phyloP scores from a whole-genome alignment of 495 filamentous ascomycete genomes.

The Talaromyces trachyspermus region DNA sequence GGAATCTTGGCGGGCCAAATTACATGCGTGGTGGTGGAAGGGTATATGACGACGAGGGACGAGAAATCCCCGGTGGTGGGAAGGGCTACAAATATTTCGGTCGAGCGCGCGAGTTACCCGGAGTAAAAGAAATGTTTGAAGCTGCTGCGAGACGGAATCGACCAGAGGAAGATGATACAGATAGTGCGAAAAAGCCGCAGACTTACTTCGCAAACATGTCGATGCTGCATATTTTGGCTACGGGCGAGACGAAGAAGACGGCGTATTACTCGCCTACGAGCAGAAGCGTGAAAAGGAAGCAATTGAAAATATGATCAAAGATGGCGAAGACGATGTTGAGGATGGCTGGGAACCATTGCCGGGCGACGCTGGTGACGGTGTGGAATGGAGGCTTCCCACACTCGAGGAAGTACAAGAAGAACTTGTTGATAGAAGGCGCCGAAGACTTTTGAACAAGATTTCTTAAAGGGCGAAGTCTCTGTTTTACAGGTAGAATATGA shows the following conservation, averaged over 20 bases:
- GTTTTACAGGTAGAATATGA: too few relatives aligned
- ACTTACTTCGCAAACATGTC: slow-evolving; percentile 69
- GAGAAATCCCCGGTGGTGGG: slow-evolving; percentile 82
- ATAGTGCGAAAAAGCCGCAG: slow-evolving; percentile 54
- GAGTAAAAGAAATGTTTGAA: slow-evolving; percentile 96
- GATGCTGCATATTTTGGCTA: slow-evolving; percentile 97
- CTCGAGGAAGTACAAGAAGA: slow-evolving; percentile 89
- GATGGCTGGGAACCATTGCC: slow-evolving; percentile 78
- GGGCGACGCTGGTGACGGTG: slow-evolving; percentile 76
- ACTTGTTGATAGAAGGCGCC: slow-evolving; percentile 76
- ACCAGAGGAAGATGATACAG: slow-evolving; percentile 52
- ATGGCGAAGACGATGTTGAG: slow-evolving; percentile 38
- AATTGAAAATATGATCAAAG: slow-evolving; percentile 51
- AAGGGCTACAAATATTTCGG: slow-evolving; percentile 94
- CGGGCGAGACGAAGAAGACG: slow-evolving; percentile 90
- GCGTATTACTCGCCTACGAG: slow-evolving; percentile 75
- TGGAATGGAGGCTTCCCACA: slow-evolving; percentile 77
- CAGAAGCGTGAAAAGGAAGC: slow-evolving; percentile 75
- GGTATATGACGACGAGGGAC: slow-evolving; percentile 85
- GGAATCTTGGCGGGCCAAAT: slow-evolving; percentile 89
- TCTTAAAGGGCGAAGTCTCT: too few relatives aligned
- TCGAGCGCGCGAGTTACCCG: slow-evolving; percentile 80
- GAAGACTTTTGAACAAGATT: slow-evolving; percentile 73
- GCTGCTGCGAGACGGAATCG: slow-evolving; percentile 49
- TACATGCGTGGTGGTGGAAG: slow-evolving; percentile 87